Conservation (phyloP, 73 alveolate species). For the Paraurostyla sp. region DNA sequence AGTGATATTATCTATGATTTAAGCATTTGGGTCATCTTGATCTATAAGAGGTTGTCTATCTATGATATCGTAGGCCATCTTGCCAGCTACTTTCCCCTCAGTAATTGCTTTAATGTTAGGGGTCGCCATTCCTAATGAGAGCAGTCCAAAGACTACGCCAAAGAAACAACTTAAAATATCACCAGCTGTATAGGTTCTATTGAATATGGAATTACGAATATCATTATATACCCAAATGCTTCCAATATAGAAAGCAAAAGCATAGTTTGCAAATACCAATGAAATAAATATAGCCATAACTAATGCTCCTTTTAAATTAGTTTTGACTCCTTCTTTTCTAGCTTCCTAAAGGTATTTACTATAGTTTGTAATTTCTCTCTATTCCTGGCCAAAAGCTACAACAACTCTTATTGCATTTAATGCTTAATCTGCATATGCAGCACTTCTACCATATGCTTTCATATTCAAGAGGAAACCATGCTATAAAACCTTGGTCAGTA, state of each 20-base stretch:
- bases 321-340: conserved; percentile 8
- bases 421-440: conserved; percentile 89
- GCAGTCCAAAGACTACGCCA: conserved; percentile 84
- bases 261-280: not conserved
- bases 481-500: conserved; percentile 66
- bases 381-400: conserved; percentile 76
- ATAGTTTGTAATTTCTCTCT: conserved; percentile 38
- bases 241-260: conserved; percentile 57
- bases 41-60: conserved; percentile 77
- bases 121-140: conserved; percentile 83
- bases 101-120: conserved; percentile 81
- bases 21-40: conserved; percentile 38
- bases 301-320: not conserved
- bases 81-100: conserved; percentile 84
- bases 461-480: conserved; percentile 57
- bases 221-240: conserved; percentile 42
- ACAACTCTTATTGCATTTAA: conserved; percentile 88
- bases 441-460: conserved; percentile 77
- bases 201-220: conserved; percentile 28
- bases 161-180: conserved; percentile 80
- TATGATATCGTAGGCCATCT: conserved; percentile 69
- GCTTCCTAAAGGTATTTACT: conserved; percentile 51
- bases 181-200: conserved; percentile 79
- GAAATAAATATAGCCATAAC: not conserved
- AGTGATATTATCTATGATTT: conserved; percentile 19